These are phyloP conservation scores for Senna siamea DNA, from an alignment of 306 rosid species.

Conservation along the genomic window DNA sequence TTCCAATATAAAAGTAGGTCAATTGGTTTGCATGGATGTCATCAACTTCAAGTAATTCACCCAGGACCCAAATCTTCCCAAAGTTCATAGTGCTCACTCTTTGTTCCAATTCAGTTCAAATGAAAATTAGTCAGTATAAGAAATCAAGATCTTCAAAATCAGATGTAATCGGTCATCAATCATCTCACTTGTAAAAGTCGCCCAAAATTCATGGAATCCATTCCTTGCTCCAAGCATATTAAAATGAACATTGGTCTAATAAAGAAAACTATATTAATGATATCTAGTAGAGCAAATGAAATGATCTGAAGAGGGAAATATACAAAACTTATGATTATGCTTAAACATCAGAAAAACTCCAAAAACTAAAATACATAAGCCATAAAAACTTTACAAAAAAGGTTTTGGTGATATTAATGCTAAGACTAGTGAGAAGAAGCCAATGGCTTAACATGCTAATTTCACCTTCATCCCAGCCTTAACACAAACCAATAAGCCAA, in stretches of 20 bases:
- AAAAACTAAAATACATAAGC: not conserved
- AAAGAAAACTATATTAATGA: no score
- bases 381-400: not conserved
- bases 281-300: no score
- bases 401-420: not conserved
- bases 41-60: not conserved
- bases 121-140: not conserved
- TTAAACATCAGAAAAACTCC: conserved; percentile 11
- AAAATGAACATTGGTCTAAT: not conserved
- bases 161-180: not conserved
- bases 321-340: not conserved
- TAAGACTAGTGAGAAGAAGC: no score
- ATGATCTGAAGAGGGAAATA: no score
- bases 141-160: not conserved
- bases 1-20: not conserved
- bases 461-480: not conserved
- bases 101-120: not conserved
- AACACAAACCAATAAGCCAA: no score
- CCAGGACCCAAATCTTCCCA: not conserved
- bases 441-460: not conserved
- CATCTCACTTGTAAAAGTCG: not conserved
- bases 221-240: not conserved
- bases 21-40: not conserved
- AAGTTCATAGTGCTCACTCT: not conserved
- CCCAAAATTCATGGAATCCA: not conserved